These are phyloP conservation scores for Cladophialophora yegresii DNA, from an alignment of 2,329 filamentous ascomycete species.

Conservation along the genomic window DNA sequence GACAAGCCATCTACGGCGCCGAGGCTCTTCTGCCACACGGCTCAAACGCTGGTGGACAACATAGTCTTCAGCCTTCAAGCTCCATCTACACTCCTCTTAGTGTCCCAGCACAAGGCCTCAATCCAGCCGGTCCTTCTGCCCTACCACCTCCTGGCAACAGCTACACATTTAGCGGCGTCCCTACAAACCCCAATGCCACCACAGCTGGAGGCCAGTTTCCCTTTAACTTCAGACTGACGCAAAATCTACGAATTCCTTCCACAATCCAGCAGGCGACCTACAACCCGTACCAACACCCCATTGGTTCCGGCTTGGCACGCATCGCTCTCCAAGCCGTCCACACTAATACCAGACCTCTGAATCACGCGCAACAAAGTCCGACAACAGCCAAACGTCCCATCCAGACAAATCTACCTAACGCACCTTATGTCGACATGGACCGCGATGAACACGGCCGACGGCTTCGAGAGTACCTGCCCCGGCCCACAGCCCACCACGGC, in stretches of 20 bases:
- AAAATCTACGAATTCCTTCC: neutral
- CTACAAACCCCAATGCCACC: slow-evolving; percentile 9
- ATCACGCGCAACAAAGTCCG: neutral
- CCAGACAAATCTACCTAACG: neutral
- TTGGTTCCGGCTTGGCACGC: slow-evolving; percentile 12
- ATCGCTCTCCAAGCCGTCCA: slow-evolving; percentile 9
- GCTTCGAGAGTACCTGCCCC: slow-evolving; percentile 1
- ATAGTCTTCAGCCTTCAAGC: neutral
- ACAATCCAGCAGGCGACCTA: neutral
- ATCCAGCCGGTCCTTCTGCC: neutral
- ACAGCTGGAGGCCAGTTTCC: slow-evolving; percentile 8
- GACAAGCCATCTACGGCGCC: slow-evolving; percentile 26
- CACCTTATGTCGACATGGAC: slow-evolving; percentile 24
- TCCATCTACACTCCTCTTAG: neutral
- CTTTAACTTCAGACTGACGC: slow-evolving; percentile 9
- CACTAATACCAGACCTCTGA: neutral
- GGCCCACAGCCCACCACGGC: slow-evolving; percentile 9
- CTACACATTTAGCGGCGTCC: slow-evolving; percentile 22
- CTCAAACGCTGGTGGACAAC: slow-evolving; percentile 4
- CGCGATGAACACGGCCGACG: slow-evolving; percentile 21
- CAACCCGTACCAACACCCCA: neutral
- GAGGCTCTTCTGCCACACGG: slow-evolving; percentile 22
- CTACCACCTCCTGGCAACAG: neutral
- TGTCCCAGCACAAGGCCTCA: neutral
- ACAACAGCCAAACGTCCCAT: slow-evolving; percentile 6